These are phyloP conservation scores for Pseudozyma hubeiensis DNA, from an alignment of 1,284 basidiomycete genomes.

Conservation along the genomic window DNA sequence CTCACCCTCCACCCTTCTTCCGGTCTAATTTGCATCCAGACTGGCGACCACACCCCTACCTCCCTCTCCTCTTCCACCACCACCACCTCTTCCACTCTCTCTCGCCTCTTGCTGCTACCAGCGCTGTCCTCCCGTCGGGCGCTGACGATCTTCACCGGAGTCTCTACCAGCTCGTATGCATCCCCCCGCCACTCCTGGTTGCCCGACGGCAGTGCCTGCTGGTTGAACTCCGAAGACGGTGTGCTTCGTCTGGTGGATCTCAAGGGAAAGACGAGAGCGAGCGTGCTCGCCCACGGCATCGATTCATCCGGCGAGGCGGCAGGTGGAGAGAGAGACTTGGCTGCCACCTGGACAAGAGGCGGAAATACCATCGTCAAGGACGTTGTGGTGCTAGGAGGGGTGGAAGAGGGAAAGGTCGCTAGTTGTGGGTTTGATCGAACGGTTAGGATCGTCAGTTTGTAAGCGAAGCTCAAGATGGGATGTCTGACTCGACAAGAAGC, in stretches of 20 bases:
- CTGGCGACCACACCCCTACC: conserved; percentile 55
- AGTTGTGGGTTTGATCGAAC: conserved; percentile 64
- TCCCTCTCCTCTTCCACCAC: conserved; percentile 15
- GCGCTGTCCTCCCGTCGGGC: conserved; percentile 44
- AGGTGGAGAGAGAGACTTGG: neutral
- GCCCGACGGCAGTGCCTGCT: conserved; percentile 45
- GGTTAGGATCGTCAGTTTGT: conserved; percentile 32
- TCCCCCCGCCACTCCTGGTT: conserved; percentile 61
- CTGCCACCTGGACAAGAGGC: conserved; percentile 52
- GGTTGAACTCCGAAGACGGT: conserved; percentile 63
- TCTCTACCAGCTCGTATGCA: conserved; percentile 44
- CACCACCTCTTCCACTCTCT: conserved; percentile 17
- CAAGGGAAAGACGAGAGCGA: conserved; percentile 43
- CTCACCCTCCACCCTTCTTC: conserved; percentile 57
- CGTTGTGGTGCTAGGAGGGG: conserved; percentile 40
- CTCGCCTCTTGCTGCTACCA: conserved; percentile 53
- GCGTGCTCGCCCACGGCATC: conserved; percentile 47
- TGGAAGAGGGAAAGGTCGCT: conserved; percentile 40
- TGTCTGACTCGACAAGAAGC: too few species aligned
- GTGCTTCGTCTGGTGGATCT: conserved; percentile 56
- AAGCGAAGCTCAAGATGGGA: neutral
- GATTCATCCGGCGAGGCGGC: neutral
- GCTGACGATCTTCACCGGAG: conserved; percentile 55
- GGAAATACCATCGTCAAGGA: conserved; percentile 65
- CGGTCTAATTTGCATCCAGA: conserved; percentile 57